Percentiles rank a stretch among this genome's conserved stretches.
These are phyloP conservation scores for Limonium bicolor DNA, from an alignment of 148 eudicot genomes.

Conservation along the genomic window DNA sequence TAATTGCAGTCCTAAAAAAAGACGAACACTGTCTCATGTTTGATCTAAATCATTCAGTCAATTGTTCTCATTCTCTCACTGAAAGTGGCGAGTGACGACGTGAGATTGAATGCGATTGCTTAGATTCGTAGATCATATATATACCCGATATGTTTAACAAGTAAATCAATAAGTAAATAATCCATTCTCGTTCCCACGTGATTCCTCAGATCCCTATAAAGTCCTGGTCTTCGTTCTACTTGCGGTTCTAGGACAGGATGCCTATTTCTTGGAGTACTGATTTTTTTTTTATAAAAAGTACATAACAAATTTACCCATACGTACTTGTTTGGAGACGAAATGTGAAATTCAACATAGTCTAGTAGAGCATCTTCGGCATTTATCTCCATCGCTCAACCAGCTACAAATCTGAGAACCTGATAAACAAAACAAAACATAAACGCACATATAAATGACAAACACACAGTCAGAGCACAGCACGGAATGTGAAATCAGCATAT, in stretches of 20 bases:
- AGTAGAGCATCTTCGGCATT: constrained; percentile 3
- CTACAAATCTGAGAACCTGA: neutral
- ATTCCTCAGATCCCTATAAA: neutral
- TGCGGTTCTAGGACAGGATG: neutral
- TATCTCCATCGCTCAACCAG: constrained; percentile 1
- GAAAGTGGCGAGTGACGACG: no score
- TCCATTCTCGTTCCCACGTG: neutral
- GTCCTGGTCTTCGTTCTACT: neutral
- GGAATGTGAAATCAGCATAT: no score
- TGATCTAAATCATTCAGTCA: no score
- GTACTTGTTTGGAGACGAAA: constrained; percentile 5
- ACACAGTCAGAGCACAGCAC: no score
- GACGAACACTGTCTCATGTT: no score
- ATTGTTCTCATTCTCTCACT: no score
- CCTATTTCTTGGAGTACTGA: no score
- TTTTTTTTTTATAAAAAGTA: no score
- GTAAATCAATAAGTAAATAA: neutral
- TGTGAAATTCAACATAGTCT: constrained; percentile 6
- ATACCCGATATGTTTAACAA: no score
- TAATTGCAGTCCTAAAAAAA: no score
- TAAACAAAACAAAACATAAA: neutral
- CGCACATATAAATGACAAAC: neutral
- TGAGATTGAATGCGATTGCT: no score
- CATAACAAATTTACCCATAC: neutral
- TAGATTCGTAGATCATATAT: no score